Percentiles rank a stretch among this genome's conserved stretches.
phyloP scores from a whole-genome alignment of 345 rosid species.

The Eucalyptus tenuipes region DNA sequence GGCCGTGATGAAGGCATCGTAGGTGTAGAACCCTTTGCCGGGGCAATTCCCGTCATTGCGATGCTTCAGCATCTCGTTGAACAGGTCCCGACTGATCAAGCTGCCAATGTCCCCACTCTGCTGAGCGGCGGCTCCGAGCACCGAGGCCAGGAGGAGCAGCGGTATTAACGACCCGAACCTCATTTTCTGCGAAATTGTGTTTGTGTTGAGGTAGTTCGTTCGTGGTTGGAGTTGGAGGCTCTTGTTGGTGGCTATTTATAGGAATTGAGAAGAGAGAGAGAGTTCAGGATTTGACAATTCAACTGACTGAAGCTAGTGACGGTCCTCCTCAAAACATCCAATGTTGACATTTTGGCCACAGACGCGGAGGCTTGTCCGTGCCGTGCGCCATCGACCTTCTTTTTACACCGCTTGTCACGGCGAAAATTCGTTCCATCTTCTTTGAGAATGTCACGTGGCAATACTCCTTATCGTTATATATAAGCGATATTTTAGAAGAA shows the following conservation, averaged over 20 bases:
- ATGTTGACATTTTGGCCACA: background rate
- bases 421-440: background rate
- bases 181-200: background rate
- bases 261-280: background rate
- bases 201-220: background rate
- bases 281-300: background rate
- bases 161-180: background rate
- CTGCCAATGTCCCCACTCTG: background rate
- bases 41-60: slow-evolving; percentile 1
- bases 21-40: slow-evolving; percentile 1
- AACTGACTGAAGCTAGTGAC: background rate
- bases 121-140: background rate
- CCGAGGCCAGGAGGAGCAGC: background rate
- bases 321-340: background rate
- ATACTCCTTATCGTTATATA: background rate
- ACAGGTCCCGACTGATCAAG: background rate
- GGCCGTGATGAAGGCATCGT: background rate
- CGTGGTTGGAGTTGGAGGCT: background rate
- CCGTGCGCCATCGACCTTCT: background rate
- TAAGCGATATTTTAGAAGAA: background rate
- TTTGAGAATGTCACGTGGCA: background rate
- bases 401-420: background rate
- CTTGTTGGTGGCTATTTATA: background rate
- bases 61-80: slow-evolving; percentile 4
- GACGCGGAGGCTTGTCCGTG: background rate